Conservation (phyloP, 2,329 filamentous ascomycete species). For the Cadophora sp. region DNA sequence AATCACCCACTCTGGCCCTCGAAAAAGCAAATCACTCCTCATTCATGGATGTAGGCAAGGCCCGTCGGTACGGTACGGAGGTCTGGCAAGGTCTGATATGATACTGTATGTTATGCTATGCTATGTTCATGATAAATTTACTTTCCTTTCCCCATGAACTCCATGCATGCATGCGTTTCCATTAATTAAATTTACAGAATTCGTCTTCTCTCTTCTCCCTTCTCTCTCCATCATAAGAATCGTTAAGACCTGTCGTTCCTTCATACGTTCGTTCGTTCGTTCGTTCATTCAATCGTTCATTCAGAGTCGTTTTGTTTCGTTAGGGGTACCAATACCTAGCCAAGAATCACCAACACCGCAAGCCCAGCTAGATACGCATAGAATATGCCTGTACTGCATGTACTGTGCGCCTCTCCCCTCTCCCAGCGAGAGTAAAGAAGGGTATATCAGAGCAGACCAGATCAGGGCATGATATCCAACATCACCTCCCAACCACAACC, state of each 20-base stretch:
- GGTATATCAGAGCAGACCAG: background rate
- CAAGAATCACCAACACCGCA: background rate
- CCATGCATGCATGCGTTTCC: background rate
- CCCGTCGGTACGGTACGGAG: too few species aligned
- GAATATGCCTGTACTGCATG: background rate
- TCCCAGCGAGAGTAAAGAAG: too few species aligned
- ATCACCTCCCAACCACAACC: background rate
- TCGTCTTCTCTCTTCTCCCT: background rate
- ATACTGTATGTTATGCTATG: background rate
- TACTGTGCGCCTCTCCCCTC: background rate
- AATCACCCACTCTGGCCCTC: too few species aligned
- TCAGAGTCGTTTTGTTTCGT: conserved; percentile 4
- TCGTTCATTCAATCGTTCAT: background rate
- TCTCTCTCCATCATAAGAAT: conserved; percentile 3
- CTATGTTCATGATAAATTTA: background rate
- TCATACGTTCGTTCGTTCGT: background rate
- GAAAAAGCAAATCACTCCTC: too few species aligned
- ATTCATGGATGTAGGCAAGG: too few species aligned
- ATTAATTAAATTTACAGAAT: conserved; percentile 14
- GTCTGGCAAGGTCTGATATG: background rate
- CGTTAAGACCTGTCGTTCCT: conserved; percentile 10
- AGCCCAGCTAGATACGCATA: background rate
- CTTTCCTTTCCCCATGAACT: background rate
- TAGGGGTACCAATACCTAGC: background rate
- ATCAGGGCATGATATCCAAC: background rate